Evolutionary conservation across 1,139 yeast genomes (phyloP), one percentile per base, ranked within the genome.

Genomic region (Taiozyma sp.): DNA sequence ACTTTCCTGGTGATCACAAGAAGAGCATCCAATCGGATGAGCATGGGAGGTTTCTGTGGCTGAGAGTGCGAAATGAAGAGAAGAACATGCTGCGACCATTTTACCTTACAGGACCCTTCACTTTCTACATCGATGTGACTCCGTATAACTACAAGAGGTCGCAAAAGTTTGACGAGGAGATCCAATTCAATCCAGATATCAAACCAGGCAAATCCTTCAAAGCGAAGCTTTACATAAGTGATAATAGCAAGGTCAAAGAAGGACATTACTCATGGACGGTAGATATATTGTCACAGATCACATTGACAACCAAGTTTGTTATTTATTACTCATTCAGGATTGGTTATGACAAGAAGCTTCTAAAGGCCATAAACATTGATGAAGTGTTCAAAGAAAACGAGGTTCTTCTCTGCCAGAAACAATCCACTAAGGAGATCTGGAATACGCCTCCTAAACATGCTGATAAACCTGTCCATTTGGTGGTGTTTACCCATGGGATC

Each of bases 401-500:
- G 8, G 63, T 66, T 4, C 52, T 79, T 19, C 54, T 53, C 14
- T 74, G 79, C 1, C 57, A 65, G 22, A 70, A 68, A 45, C 69
- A 70, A 53, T 80, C 78, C 56, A 80, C 86, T 0, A 57, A 70
- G n/a, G 78, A 75, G 44, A 60, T 83, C 48, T 83, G 88, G 87
- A 74, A 60, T 44, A 48, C 57, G 14, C 71, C 72, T 0, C 85
- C 86, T 2, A 66, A 63, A 39, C 60, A 64, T 44, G 70, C 74
- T 2, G 58, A 66, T 1, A 69, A 67, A 46, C 84, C 84, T 0
- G 78, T 79, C 2, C 89, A 83, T 64, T 65, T 83, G 53, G 87
- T 83, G 22, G 69, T 83, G 4, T 55, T 82, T 16, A 83, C 87
- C 1, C 89, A 83, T 63, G 89, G 89, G 1, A 71, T 83, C n/a